Base-by-base conservation (phyloP, 2,329 filamentous ascomycete genomes). In the Atkinsonella texensis region DNA sequence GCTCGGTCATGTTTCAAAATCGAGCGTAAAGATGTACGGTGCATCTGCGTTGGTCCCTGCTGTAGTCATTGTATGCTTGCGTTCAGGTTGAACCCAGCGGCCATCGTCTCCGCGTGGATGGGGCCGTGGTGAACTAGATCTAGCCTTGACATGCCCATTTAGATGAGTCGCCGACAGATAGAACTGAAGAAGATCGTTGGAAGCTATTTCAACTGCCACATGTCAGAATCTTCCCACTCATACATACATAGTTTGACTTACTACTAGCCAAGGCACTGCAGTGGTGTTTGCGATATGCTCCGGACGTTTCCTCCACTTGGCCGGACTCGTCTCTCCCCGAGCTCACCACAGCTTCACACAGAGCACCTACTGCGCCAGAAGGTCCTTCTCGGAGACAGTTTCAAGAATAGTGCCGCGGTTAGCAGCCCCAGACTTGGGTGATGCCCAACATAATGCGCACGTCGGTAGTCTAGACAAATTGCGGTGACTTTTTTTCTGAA, bases 1-100 rank as follows among this genome's bases (percentile, higher is more conserved):
- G 64, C 35, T 68, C 66, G 0, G 63, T 67, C 9, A 60, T 60
- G 17, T 52, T 51, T 17, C 46, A 50, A 7, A 48, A 54, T 12
- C n/a, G 40, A 42, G 40, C 9, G 54, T 42, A 47, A 4, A 42
- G 45, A 35, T n/a, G 12, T 6, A 33, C 20, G 35, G 35, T 15
- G 35, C 15, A 38, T 15, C 35, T 38, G 35, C 3, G 5, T 28
- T 38, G 35, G 35, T 38, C 10, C 12, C 2, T 9, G 11, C 35
- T 15, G 33, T 10, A 11, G 13, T 35, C 2, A 35, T 35, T 35
- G 33, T 35, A 7, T 35, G 20, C 33, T 35, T 35, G 33, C 33
- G 13, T 35, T 35, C 10, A n/a, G n/a, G n/a, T 6, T 15, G 8
- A 7, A 41, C n/a, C 13, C 39, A n/a, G 17, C 18, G 40, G n/a